Percentiles rank a stretch among this genome's conserved stretches.
Conservation (phyloP, 306 rosid genomes). For the Gynostemma pentaphyllum region DNA sequence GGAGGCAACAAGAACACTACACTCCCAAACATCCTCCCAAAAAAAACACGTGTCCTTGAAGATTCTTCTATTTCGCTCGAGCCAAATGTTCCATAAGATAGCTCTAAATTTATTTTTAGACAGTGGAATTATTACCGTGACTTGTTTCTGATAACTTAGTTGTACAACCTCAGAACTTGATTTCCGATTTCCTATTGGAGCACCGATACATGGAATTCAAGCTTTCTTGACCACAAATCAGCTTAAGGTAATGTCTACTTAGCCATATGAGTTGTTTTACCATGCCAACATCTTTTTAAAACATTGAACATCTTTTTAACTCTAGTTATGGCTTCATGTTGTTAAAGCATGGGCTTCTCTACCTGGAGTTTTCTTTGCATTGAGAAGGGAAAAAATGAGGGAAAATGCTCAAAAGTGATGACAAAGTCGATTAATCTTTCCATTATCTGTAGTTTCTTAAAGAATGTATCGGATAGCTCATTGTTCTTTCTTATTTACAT, state of each 20-base stretch:
- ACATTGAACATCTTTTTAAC: neutral
- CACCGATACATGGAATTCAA: constrained; percentile 86
- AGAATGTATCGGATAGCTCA: neutral
- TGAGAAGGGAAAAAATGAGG: neutral
- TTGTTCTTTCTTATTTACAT: too few species aligned
- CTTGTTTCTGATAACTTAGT: neutral
- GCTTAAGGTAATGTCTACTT: constrained; percentile 41
- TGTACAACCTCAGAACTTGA: constrained; percentile 60
- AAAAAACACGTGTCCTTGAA: too few species aligned
- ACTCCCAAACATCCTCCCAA: too few species aligned
- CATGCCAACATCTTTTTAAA: neutral
- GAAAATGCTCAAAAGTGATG: neutral
- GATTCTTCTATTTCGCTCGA: too few species aligned
- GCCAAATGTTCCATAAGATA: too few species aligned
- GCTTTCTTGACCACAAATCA: constrained; percentile 95
- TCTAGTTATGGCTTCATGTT: neutral
- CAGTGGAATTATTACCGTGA: neutral
- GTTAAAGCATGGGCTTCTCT: neutral
- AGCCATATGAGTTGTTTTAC: neutral
- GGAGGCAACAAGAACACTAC: too few species aligned
- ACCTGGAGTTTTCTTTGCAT: neutral
- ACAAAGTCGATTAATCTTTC: neutral
- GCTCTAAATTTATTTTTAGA: neutral
- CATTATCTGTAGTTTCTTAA: neutral
- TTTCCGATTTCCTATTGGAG: constrained; percentile 89